Conservation (phyloP, 352 stramenopile genomes). For the Detonula confervacea region DNA sequence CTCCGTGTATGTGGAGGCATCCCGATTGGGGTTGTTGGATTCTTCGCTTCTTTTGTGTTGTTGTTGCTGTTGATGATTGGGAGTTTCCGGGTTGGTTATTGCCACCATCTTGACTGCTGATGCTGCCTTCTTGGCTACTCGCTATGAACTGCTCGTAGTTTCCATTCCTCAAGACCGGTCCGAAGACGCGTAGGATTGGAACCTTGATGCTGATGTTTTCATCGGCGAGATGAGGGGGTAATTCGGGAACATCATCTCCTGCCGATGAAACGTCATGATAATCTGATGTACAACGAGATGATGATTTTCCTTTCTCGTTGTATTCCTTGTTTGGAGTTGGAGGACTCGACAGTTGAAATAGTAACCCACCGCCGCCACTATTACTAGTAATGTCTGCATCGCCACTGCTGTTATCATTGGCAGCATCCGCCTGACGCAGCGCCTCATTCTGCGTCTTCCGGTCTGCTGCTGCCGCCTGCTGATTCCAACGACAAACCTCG, state of each 20-base stretch:
- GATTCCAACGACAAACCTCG: constrained; percentile 17
- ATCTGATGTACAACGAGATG: neutral
- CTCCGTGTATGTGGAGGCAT: constrained; percentile 83
- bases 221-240: constrained; percentile 1
- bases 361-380: neutral
- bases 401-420: neutral
- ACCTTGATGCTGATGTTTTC: constrained; percentile 45
- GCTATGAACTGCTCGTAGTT: constrained; percentile 16
- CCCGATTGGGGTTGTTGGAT: constrained; percentile 69
- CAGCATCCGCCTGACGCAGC: too few species aligned
- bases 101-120: neutral
- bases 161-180: constrained; percentile 58
- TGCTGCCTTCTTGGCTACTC: constrained; percentile 3
- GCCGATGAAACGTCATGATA: neutral
- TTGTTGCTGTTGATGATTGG: neutral
- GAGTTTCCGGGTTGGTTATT: constrained; percentile 8
- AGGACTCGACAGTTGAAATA: neutral
- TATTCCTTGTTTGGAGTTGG: neutral
- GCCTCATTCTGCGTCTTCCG: neutral
- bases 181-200: constrained; percentile 81
- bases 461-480: constrained; percentile 1
- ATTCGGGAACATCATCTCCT: neutral
- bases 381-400: neutral
- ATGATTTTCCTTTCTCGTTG: neutral
- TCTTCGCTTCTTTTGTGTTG: neutral